Base-by-base conservation (phyloP, 2,329 filamentous ascomycete genomes). In the Phialophora tarda region DNA sequence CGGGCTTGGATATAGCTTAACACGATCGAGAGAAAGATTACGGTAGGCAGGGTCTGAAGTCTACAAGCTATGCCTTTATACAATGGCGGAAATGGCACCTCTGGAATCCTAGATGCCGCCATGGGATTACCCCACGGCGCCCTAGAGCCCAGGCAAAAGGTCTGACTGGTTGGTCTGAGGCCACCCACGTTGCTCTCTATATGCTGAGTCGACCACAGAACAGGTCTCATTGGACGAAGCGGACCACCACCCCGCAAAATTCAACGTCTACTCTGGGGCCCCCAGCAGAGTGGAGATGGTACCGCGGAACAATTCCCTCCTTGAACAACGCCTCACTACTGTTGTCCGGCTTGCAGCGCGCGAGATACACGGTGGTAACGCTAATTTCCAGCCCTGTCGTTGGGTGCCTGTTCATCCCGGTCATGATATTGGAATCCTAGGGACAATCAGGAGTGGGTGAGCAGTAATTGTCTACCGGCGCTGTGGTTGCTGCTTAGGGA, bases 41-140 rank as follows among this genome's bases (percentile, higher is more conserved):
- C 44, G 32, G n/a, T 21, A 44, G 23, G 21, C 11, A 17, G n/a
- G n/a, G 30, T 34, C 8, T 38, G 44, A 14, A 38, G n/a, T 26
- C 10, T 30, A 26, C 17, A n/a, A n/a, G 10, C 23, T 14, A 47
- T 59, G 41, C 26, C 30, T 21, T 8, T 23, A 28, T 12, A 24
- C 1, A 10, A 44, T 34, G n/a, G 55, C 32, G 21, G 21, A 21
- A 21, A 48, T 17, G 38, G 24, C 6, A 34, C 28, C 10, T 34
- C 6, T 48, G 10, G 34, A 14, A 26, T 21, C 12, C 48, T 14
- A 11, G 1, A 24, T n/a, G 6, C 5, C 30, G 28, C 4, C 23
- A 34, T 61, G 59, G 59, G 51, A 61, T 41, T 30, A 61, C 53
- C 53, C 59, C 59, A 61, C 48, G 48, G 26, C 26, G 14, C 57